Conservation (phyloP, 2,329 filamentous ascomycete species). For the Dactylellina drechsleri region DNA sequence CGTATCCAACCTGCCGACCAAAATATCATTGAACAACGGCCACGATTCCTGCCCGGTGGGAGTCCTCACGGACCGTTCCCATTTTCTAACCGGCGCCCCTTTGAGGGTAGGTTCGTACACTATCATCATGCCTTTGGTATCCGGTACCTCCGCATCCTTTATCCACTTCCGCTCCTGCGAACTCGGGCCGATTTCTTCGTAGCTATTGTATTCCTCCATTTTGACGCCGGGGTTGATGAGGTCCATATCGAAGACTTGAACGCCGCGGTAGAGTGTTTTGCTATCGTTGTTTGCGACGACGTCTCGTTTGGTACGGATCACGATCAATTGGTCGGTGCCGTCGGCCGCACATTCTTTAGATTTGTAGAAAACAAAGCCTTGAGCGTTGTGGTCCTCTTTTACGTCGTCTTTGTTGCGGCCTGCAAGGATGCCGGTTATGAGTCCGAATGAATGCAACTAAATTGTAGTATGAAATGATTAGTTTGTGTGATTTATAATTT, state of each 20-base stretch:
- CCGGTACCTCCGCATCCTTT: background rate
- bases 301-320: conserved; percentile 14
- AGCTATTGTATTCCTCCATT: conserved; percentile 16
- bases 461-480: background rate
- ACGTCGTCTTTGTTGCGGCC: background rate
- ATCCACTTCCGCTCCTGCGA: conserved; percentile 21
- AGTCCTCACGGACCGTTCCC: background rate
- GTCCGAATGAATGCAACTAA: conserved; percentile 29
- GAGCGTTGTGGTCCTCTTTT: background rate
- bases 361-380: conserved; percentile 31
- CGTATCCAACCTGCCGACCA: background rate
- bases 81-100: background rate
- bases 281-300: background rate
- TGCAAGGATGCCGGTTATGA: conserved; percentile 25
- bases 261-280: conserved; percentile 15
- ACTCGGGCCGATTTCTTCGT: conserved; percentile 6
- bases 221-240: conserved; percentile 6
- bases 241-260: conserved; percentile 21
- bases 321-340: conserved; percentile 29
- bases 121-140: background rate
- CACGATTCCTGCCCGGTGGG: background rate
- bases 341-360: conserved; percentile 1
- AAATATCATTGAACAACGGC: background rate
- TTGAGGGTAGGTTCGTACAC: background rate
- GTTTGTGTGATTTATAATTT: background rate